phyloP scores from a whole-genome alignment of 768 basidiomycete species.

The Sporobolomyces roseus region DNA sequence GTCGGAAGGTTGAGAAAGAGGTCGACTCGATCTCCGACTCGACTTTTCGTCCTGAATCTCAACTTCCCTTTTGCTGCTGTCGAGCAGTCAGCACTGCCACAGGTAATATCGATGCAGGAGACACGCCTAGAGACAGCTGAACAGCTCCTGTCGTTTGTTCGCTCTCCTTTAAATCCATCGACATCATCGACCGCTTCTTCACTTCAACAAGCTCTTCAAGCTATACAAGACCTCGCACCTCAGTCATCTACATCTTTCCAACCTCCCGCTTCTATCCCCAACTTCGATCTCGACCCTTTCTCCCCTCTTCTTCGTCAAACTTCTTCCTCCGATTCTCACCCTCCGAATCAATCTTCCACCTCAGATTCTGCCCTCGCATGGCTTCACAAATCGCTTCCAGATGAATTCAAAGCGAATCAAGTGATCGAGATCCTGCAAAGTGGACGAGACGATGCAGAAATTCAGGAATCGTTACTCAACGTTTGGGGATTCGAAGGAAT shows the following conservation, averaged over 20 bases:
- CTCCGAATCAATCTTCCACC: not conserved
- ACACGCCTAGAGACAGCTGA: not conserved
- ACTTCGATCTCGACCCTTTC: conserved; percentile 20
- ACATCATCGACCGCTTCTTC: not conserved
- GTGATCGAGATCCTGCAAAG: conserved; percentile 31
- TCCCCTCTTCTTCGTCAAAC: conserved; percentile 16
- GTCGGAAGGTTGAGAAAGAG: too few species aligned
- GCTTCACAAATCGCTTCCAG: conserved; percentile 21
- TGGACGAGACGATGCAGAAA: conserved; percentile 58
- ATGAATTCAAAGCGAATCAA: not conserved
- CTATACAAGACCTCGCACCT: conserved; percentile 8
- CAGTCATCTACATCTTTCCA: not conserved
- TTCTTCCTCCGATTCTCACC: not conserved
- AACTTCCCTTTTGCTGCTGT: not conserved
- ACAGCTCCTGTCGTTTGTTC: not conserved
- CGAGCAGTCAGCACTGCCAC: not conserved
- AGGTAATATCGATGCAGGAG: not conserved
- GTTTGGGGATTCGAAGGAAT: conserved; percentile 79
- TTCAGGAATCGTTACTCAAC: conserved; percentile 73
- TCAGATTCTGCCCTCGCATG: conserved; percentile 1
- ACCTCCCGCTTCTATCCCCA: not conserved
- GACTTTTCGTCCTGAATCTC: not conserved
- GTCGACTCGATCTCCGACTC: conserved; percentile 7
- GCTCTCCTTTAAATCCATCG: not conserved
- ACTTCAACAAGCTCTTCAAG: conserved; percentile 16